Base-by-base conservation (phyloP, 179 eudicot genomes). In the Vitellaria paradoxa region DNA sequence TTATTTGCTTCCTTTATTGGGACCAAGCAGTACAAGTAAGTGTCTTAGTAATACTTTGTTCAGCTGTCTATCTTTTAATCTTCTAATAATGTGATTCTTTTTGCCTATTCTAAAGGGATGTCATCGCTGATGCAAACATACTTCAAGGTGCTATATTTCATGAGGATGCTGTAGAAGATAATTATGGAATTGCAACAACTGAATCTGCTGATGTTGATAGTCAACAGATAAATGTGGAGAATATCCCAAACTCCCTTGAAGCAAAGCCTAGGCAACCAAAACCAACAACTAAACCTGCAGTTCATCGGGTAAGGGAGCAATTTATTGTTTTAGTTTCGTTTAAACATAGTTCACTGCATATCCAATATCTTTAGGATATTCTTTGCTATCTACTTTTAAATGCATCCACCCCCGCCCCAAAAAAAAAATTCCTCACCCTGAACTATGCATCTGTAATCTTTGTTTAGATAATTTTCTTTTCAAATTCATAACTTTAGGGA, bases 91-190 rank as follows among this genome's bases (percentile, higher is more conserved):
- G 24, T 63, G 30, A 23, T 68, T 70, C 55, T 77, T 63, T 78
- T 56, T 75, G 15, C 65, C 74, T 80, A 60, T 70, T 71, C 69
- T 55, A 63, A 75, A 96, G 99, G 93, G 99, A 96, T 92, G 78
- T 96, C 84, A 83, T 96, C 89, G 92, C 93, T 78, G 99, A 96
- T 84, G 97, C 89, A 64, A 94, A 96, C 83, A 96, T 96, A 83
- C 88, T 96, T 81, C 99, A 96, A 92, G 96, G 99, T 83, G 97
- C 97, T 68, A 77, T 96, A 80, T 96, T 96, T 83, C 92, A 92
- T 59, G 99, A 91, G 57, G 91, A 91, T 84, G 84, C 68, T 73
- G 49, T 84, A 77, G 92, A 86, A 83, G 89, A 86, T 78, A 75
- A 82, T 68, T 84, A 85, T 59, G 93, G 76, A 57, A 74, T 75